These are phyloP conservation scores for Pleurotus djamor DNA, from an alignment of 768 basidiomycete genomes.

Conservation along the genomic window DNA sequence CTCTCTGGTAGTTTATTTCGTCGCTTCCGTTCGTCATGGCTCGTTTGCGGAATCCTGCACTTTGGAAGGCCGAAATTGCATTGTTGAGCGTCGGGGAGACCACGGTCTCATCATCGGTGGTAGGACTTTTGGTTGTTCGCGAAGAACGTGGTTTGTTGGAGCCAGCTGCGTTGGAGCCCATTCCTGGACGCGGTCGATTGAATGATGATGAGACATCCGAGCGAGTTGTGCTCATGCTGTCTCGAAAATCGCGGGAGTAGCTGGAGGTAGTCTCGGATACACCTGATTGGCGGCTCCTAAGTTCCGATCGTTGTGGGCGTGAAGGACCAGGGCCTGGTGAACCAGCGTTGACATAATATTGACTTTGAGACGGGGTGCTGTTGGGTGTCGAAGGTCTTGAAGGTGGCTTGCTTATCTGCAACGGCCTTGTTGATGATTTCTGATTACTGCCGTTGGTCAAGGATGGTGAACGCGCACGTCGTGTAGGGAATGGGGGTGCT, in stretches of 20 bases:
- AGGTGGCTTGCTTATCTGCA: constrained; percentile 58
- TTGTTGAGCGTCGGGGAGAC: constrained; percentile 48
- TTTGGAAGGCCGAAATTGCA: constrained; percentile 71
- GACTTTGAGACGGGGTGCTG: constrained; percentile 32
- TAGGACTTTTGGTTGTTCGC: constrained; percentile 23
- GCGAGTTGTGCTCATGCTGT: constrained; percentile 48
- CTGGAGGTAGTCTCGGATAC: constrained; percentile 46
- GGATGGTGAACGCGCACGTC: constrained; percentile 47
- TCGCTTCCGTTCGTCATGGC: constrained; percentile 49
- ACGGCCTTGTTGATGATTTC: constrained; percentile 45
- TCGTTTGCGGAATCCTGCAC: constrained; percentile 57
- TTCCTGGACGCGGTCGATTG: constrained; percentile 23
- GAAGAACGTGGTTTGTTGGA: constrained; percentile 17
- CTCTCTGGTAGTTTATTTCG: constrained; percentile 54
- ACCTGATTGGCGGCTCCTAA: constrained; percentile 49
- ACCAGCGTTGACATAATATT: constrained; percentile 33
- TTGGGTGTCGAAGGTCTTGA: constrained; percentile 54
- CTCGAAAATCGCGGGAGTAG: constrained; percentile 45
- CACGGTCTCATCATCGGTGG: constrained; percentile 29
- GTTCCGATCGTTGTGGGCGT: constrained; percentile 67
- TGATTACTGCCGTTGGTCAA: constrained; percentile 36
- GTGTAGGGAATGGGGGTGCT: constrained; percentile 52
- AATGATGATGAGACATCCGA: constrained; percentile 38
- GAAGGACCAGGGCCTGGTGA: constrained; percentile 51
- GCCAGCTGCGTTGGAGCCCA: not conserved